phyloP scores from a whole-genome alignment of 208 protist species.

The Herpetomonas samuelpessoai region DNA sequence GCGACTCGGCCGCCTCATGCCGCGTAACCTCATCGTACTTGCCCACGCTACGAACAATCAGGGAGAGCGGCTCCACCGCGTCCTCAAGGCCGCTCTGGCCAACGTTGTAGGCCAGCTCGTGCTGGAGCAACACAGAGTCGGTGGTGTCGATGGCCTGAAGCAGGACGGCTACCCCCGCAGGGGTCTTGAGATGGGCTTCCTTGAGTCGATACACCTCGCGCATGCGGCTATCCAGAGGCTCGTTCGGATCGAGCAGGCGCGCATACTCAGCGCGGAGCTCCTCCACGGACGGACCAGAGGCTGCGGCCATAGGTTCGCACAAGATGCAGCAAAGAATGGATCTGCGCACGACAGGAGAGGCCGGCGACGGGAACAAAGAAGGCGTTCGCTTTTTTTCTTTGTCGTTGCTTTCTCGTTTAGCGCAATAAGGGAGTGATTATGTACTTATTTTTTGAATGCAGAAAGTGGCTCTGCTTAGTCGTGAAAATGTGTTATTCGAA shows the following conservation, averaged over 20 bases:
- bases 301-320: too few relatives aligned
- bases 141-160: conserved; percentile 77
- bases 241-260: conserved; percentile 65
- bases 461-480: too few relatives aligned
- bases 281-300: conserved; percentile 35
- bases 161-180: conserved; percentile 47
- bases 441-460: too few relatives aligned
- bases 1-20: conserved; percentile 95
- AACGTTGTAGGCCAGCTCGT: conserved; percentile 97
- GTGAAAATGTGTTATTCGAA: too few relatives aligned
- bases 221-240: conserved; percentile 79
- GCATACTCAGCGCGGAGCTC: conserved; percentile 57
- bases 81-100: conserved; percentile 92
- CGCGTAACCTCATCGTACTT: conserved; percentile 94
- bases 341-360: too few relatives aligned
- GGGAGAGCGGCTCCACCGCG: conserved; percentile 77
- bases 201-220: conserved; percentile 89
- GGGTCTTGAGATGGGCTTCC: conserved; percentile 61
- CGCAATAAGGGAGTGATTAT: too few relatives aligned
- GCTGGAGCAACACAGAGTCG: conserved; percentile 95
- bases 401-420: too few relatives aligned
- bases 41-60: conserved; percentile 54
- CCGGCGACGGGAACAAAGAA: too few relatives aligned
- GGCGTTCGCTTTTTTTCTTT: too few relatives aligned
- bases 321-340: too few relatives aligned